A percentile compares a stretch with the other conserved stretches of the same genome.
These are phyloP conservation scores for Sutorius australiensis DNA, from an alignment of 768 basidiomycete genomes.

Conservation along the genomic window DNA sequence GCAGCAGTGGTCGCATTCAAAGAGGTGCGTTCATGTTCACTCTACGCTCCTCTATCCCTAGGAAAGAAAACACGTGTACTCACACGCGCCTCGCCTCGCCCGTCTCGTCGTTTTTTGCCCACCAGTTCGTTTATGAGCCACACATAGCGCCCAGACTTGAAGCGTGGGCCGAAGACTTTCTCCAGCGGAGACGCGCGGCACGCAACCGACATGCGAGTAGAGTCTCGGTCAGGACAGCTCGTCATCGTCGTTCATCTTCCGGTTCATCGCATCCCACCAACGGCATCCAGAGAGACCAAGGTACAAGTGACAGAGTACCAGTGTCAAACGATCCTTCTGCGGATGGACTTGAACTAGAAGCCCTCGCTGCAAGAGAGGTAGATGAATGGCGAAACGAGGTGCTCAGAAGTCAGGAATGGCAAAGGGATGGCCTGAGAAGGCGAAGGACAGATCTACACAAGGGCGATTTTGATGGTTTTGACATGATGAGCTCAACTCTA, in stretches of 20 bases:
- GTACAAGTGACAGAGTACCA: conserved; percentile 1
- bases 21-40: conserved; percentile 40
- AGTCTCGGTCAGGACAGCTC: conserved; percentile 19
- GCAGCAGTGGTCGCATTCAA: conserved; percentile 55
- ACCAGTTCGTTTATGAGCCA: conserved; percentile 65
- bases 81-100: conserved; percentile 9
- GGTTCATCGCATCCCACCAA: conserved; percentile 5
- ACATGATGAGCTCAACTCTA: conserved; percentile 31
- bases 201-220: conserved; percentile 24
- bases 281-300: background rate
- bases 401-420: conserved; percentile 27
- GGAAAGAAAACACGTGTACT: conserved; percentile 16
- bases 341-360: conserved; percentile 46
- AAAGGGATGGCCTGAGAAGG: background rate
- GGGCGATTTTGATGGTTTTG: conserved; percentile 15
- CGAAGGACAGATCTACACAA: conserved; percentile 4
- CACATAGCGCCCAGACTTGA: conserved; percentile 62
- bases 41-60: background rate
- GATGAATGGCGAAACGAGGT: conserved; percentile 50
- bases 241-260: conserved; percentile 17
- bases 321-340: conserved; percentile 16
- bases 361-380: conserved; percentile 48
- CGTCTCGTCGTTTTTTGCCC: background rate
- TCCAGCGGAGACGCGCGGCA: conserved; percentile 28
- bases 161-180: conserved; percentile 36